Evolutionary conservation across 78 protist species (phyloP).

Genomic region (Monocercomonoides exilis): DNA sequence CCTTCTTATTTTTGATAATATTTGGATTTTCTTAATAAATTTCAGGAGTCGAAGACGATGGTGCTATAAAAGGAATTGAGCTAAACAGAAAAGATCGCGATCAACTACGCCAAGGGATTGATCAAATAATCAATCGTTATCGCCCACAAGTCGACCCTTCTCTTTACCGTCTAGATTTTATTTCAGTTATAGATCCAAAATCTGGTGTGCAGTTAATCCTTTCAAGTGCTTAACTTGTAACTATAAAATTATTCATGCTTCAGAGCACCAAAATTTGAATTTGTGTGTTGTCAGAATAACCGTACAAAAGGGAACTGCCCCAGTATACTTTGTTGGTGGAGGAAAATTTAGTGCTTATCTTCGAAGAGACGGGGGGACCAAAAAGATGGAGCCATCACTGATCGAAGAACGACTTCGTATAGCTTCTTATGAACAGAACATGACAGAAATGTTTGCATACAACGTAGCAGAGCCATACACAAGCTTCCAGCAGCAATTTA

Average conservation of each 20-base stretch:
- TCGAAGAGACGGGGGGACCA: slow-evolving; percentile 1
- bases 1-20: too few species aligned
- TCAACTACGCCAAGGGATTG: neutral
- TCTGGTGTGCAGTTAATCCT: neutral
- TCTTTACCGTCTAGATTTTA: neutral
- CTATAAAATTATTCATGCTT: too few species aligned
- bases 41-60: slow-evolving; percentile 14
- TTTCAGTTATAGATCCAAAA: neutral
- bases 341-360: neutral
- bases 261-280: neutral
- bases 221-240: neutral
- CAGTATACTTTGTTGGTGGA: neutral
- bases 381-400: slow-evolving; percentile 6
- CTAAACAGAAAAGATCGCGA: neutral
- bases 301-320: neutral
- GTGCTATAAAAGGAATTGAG: neutral
- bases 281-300: neutral
- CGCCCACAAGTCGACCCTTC: slow-evolving; percentile 1
- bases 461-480: too few species aligned
- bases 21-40: neutral
- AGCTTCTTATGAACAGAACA: too few species aligned
- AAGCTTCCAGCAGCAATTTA: too few species aligned
- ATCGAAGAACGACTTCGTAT: slow-evolving; percentile 1
- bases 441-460: too few species aligned
- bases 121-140: neutral